Percentiles rank a stretch among this genome's conserved stretches.
These are phyloP conservation scores for Vitis riparia DNA, from an alignment of 164 flowering plant species.

Conservation along the genomic window DNA sequence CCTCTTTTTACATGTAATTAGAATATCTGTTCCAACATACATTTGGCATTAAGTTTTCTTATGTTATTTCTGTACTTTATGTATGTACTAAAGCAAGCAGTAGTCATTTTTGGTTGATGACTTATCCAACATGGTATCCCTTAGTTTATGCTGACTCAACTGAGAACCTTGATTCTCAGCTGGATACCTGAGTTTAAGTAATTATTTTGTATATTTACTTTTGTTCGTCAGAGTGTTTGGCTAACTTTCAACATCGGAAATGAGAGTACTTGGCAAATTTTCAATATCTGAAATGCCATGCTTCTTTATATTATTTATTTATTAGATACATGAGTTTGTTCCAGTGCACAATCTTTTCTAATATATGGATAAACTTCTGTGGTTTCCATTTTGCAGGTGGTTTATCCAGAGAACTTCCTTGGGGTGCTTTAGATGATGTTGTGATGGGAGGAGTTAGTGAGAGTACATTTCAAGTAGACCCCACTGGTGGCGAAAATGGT, in stretches of 20 bases:
- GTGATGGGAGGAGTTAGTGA: slow-evolving; percentile 99
- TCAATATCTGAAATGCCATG: neutral
- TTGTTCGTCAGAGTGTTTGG: neutral
- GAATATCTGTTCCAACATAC: too few species aligned
- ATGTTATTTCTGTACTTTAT: too few species aligned
- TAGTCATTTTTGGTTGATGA: too few species aligned
- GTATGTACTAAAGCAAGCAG: too few species aligned
- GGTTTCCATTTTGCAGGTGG: slow-evolving; percentile 39
- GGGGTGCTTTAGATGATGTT: slow-evolving; percentile 98
- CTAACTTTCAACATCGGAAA: too few species aligned
- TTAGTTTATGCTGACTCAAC: too few species aligned
- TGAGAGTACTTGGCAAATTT: neutral
- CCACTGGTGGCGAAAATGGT: slow-evolving; percentile 75
- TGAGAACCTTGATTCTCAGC: too few species aligned
- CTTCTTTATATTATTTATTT: neutral
- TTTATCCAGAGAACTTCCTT: slow-evolving; percentile 57
- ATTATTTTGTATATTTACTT: neutral
- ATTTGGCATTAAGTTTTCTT: too few species aligned
- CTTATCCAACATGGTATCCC: too few species aligned
- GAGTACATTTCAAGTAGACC: slow-evolving; percentile 75
- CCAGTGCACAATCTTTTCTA: neutral
- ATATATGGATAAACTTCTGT: neutral
- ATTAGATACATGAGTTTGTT: slow-evolving; percentile 5
- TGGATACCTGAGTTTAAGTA: too few species aligned
- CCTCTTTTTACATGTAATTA: too few species aligned